Conservation (phyloP, 2,329 filamentous ascomycete species). For the Coniella lustricola region DNA sequence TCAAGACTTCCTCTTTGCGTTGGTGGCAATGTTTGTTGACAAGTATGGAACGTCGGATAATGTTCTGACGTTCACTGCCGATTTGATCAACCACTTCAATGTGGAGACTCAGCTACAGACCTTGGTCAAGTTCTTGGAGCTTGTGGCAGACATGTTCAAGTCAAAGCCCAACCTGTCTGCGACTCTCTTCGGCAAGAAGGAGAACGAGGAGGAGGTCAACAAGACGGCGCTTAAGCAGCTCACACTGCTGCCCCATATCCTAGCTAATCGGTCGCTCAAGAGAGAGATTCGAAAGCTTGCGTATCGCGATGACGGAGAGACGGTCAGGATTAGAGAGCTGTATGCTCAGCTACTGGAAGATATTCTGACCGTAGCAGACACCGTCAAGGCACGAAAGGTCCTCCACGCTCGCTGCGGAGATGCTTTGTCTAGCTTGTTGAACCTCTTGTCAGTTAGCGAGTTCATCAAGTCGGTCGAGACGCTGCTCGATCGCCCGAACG, state of each 20-base stretch:
- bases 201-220: constrained; percentile 40
- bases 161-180: constrained; percentile 68
- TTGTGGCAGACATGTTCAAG: constrained; percentile 69
- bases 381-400: constrained; percentile 47
- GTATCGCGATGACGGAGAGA: constrained; percentile 58
- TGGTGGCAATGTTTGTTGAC: constrained; percentile 85
- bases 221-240: constrained; percentile 49
- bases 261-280: constrained; percentile 51
- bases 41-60: constrained; percentile 73
- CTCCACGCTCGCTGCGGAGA: constrained; percentile 57
- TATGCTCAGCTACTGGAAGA: constrained; percentile 64
- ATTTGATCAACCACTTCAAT: constrained; percentile 66
- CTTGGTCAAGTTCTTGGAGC: constrained; percentile 66
- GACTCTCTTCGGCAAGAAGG: constrained; percentile 56
- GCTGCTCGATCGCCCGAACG: constrained; percentile 67
- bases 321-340: constrained; percentile 58
- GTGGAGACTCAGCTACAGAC: constrained; percentile 72
- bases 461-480: constrained; percentile 84
- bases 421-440: constrained; percentile 71
- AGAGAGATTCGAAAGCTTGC: constrained; percentile 48
- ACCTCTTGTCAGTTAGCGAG: constrained; percentile 76
- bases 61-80: constrained; percentile 66
- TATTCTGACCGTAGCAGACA: constrained; percentile 58
- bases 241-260: constrained; percentile 48
- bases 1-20: constrained; percentile 79